These are phyloP conservation scores for Bryum argenteum DNA, from an alignment of 225 moss, liverwort and hornwort genomes.

Conservation along the genomic window DNA sequence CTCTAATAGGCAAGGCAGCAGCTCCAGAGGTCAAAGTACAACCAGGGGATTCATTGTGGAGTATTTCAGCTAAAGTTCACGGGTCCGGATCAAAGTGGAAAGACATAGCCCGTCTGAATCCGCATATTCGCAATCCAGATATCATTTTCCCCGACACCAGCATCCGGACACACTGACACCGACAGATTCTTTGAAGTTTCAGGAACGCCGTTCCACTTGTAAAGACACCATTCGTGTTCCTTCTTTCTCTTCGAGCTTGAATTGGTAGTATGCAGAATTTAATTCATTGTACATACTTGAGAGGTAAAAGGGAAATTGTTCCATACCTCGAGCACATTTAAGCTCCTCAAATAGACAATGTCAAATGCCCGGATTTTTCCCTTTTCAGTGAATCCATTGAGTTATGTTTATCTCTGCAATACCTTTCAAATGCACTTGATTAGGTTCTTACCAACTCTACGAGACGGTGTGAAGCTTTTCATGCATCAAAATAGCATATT, in stretches of 20 bases:
- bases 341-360: neutral
- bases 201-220: neutral
- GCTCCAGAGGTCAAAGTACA: slow-evolving; percentile 49
- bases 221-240: slow-evolving; percentile 3
- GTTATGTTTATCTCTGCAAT: neutral
- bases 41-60: slow-evolving; percentile 54
- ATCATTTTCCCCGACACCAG: slow-evolving; percentile 65
- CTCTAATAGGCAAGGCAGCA: slow-evolving; percentile 30
- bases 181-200: neutral
- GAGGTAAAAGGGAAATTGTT: slow-evolving; percentile 10
- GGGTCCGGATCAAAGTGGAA: slow-evolving; percentile 71
- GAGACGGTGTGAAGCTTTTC: neutral
- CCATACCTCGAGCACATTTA: neutral
- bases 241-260: neutral
- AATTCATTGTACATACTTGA: slow-evolving; percentile 13
- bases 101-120: slow-evolving; percentile 58
- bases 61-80: slow-evolving; percentile 59
- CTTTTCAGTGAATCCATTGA: neutral
- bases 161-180: slow-evolving; percentile 48
- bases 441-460: neutral
- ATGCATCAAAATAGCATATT: neutral
- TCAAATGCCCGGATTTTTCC: neutral
- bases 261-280: slow-evolving; percentile 6
- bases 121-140: slow-evolving; percentile 75
- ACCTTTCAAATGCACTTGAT: neutral